Evolutionary conservation across 441 rosid species (phyloP), one percentile per base, ranked within the genome.

Genomic region (Eugenia klotzschiana): DNA sequence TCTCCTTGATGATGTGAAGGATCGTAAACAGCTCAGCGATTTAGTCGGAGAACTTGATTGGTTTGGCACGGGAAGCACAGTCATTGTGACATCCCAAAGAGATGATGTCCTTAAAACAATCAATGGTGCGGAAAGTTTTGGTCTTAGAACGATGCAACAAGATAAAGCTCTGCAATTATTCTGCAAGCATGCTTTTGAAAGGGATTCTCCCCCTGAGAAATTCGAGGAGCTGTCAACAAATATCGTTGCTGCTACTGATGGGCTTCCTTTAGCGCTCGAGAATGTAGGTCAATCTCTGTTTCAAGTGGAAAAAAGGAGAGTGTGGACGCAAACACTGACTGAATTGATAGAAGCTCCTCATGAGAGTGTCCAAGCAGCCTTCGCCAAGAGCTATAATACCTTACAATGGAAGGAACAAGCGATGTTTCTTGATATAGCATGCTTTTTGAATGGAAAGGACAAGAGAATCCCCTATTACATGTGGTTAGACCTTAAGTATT

Each of bases 71-170:
- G 18, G 64, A 3, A 56, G 64, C 64, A 56, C 0, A 0, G 64
- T 25, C 8, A 56, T 57, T 3, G 10, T 57, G 10, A 57, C 69
- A 26, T 57, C 69, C 1, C 69, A 1, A 26, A 57, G 10, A 26
- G 0, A 3, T 0, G 37, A 57, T 0, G 4, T 57, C 20, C 69
- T 57, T 0, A 0, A 1, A 6, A 14, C 0, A 0, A 0, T 6
- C 9, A 5, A 14, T 0, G 9, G 37, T 3, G 37, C 0, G 0
- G 37, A 57, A 14, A 26, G 0, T 2, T 56, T 4, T 5, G 4
- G 0, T 0, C 69, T 57, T 1, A 0, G 5, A 26, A 0, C 0
- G 22, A 14, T 57, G 69, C 0, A 6, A 25, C 4, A 25, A 56
- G 64, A 25, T 5, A 3, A 56, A 25, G 64, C 64, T 25, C 64